These are phyloP conservation scores for Leishmania aethiopica DNA, from an alignment of 208 protist species.

Conservation along the genomic window DNA sequence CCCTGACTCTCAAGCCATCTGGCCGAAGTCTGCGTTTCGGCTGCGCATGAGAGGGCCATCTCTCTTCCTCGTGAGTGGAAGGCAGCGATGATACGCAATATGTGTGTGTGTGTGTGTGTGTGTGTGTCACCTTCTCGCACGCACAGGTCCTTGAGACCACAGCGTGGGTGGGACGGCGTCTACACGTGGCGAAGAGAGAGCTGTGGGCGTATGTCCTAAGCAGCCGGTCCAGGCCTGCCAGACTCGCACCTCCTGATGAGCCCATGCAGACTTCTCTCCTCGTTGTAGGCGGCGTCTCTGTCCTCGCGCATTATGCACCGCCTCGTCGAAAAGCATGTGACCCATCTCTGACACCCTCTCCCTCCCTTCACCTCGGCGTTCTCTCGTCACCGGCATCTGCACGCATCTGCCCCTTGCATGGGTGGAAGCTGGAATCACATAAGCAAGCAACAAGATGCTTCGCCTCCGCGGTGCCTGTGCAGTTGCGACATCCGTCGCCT, in stretches of 20 bases:
- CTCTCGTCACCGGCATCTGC: neutral
- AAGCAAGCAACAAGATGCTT: conserved; percentile 12
- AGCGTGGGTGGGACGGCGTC: neutral
- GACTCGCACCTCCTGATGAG: neutral
- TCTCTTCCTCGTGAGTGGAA: too few relatives aligned
- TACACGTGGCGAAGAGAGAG: neutral
- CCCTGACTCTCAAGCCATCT: too few relatives aligned
- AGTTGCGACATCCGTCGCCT: conserved; percentile 3
- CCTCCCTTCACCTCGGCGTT: neutral
- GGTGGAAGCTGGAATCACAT: neutral
- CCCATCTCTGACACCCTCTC: neutral
- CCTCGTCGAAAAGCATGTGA: too few relatives aligned
- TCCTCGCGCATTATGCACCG: neutral
- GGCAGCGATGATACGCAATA: too few relatives aligned
- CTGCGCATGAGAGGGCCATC: too few relatives aligned
- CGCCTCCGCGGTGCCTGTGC: conserved; percentile 16
- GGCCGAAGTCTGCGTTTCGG: too few relatives aligned
- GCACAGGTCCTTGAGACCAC: neutral
- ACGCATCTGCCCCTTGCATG: neutral
- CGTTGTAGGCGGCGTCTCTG: neutral
- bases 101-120: too few relatives aligned
- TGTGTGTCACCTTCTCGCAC: neutral
- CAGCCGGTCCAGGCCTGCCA: neutral
- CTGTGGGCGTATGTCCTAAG: neutral
- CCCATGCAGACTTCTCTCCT: neutral